These are phyloP conservation scores for Carallia brachiata DNA, from an alignment of 345 rosid species.

Conservation along the genomic window DNA sequence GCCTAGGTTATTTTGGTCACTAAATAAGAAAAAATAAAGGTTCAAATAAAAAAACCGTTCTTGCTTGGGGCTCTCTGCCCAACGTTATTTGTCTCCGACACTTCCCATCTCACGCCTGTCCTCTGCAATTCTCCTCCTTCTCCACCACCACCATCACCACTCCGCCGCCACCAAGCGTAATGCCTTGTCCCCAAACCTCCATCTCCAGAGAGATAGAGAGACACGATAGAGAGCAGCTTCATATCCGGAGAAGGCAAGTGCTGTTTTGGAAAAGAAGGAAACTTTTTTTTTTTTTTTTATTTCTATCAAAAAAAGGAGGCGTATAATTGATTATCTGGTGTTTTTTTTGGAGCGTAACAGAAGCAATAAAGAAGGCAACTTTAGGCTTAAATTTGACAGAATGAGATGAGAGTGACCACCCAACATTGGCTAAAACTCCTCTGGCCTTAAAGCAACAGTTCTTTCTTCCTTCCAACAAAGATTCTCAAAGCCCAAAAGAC, in stretches of 20 bases:
- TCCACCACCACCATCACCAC: neutral
- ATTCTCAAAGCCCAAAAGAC: neutral
- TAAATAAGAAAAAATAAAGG: neutral
- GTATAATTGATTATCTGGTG: neutral
- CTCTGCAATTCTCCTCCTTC: constrained; percentile 9
- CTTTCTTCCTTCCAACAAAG: constrained; percentile 6
- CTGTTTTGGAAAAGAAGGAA: neutral
- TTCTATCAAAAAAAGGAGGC: neutral
- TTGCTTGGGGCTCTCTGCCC: constrained; percentile 34
- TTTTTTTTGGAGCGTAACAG: neutral
- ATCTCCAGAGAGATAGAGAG: neutral
- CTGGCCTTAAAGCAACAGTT: constrained; percentile 13
- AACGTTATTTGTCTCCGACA: constrained; percentile 17
- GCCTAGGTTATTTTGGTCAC: constrained; percentile 29
- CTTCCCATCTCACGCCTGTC: neutral
- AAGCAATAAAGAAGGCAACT: neutral
- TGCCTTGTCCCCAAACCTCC: neutral
- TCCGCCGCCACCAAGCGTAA: no score
- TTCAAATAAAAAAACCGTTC: constrained; percentile 11
- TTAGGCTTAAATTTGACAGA: neutral
- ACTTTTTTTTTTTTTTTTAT: neutral
- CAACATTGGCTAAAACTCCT: constrained; percentile 11
- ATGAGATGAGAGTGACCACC: neutral
- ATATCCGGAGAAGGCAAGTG: neutral
- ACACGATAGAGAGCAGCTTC: neutral